Evolutionary conservation across 1,139 yeast species (phyloP).

Genomic region (Geotrichum australiense): DNA sequence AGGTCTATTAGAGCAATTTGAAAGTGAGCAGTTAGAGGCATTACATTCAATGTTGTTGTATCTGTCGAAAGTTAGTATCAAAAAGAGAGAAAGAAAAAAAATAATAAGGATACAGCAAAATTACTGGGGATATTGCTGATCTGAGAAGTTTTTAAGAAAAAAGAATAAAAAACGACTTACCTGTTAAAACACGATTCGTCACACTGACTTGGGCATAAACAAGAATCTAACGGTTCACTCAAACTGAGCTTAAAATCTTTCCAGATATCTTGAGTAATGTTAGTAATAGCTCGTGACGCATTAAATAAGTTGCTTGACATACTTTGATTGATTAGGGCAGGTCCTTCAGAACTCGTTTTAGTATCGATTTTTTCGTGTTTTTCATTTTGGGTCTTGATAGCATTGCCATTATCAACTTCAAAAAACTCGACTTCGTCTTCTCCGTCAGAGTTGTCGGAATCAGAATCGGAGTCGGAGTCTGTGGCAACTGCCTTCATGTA

Average conservation of each 20-base stretch:
- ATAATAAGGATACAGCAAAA: background rate
- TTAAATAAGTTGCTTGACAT: background rate
- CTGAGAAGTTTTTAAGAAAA: background rate
- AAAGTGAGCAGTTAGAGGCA: conserved; percentile 30
- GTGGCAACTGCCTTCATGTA: conserved; percentile 14
- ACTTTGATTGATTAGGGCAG: background rate
- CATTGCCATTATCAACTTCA: background rate
- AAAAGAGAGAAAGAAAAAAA: conserved; percentile 7
- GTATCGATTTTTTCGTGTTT: background rate
- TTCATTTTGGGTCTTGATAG: background rate
- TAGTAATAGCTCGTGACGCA: background rate
- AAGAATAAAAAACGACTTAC: conserved; percentile 16
- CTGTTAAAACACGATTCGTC: conserved; percentile 33
- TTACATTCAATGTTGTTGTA: conserved; percentile 35
- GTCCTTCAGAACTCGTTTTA: background rate
- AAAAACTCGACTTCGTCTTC: background rate
- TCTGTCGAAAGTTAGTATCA: conserved; percentile 16
- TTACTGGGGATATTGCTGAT: no score
- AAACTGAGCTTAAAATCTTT: conserved; percentile 23
- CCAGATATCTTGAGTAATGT: conserved; percentile 21
- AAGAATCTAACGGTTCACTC: conserved; percentile 23
- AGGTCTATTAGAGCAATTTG: conserved; percentile 37
- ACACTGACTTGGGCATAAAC: conserved; percentile 32
- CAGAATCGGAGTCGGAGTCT: conserved; percentile 8
- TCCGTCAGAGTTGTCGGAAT: no score